Base-by-base conservation (phyloP, 2,329 filamentous ascomycete genomes). In the Myriosclerotinia curreyana region DNA sequence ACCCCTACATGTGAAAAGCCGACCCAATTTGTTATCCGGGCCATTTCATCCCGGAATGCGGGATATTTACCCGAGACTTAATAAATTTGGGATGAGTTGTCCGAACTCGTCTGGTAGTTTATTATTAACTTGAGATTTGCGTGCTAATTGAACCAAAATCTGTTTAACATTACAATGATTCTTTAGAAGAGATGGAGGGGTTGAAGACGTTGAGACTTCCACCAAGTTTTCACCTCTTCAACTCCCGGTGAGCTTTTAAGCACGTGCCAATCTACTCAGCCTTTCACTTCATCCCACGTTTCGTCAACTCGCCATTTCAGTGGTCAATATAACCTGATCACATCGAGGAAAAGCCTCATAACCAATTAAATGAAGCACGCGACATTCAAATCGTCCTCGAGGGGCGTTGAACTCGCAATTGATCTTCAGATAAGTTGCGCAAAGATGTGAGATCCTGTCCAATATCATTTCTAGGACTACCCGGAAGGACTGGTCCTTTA, bases 281-380 rank as follows among this genome's bases (percentile, higher is more conserved):
- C 20, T 15, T 55, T 58, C 8, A 14, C 17, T n/a, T 25, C 55
- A 22, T 17, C 55, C 28, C 42, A 58, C 42, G 55, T 58, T 58
- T 36, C 14, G 20, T 58, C 55, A 58, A 58, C 55, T 25, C 55
- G 55, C 31, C 25, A 38, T 58, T 12, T 58, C 55, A 58, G 28
- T 58, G 55, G 55, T 48, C 20, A 22, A 2, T 15, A 58, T 22
- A 48, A 48, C 44, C 28, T 48, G 28, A 48, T 44, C 42, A 48
- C 28, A 58, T n/a, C 28, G 48, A 48, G 11, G 11, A 36, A 58
- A 46, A 63, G 54, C 36, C 34, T 59, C 54, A 51, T n/a, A 60
- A 28, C 62, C 62, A 64, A 64, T 53, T 48, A 36, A 64, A 64
- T 64, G 62, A 60, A 64, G 62, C 62, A 64, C 62, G 62, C 62